phyloP scores from a whole-genome alignment of 768 basidiomycete species.

The Boletus tomentosulus region DNA sequence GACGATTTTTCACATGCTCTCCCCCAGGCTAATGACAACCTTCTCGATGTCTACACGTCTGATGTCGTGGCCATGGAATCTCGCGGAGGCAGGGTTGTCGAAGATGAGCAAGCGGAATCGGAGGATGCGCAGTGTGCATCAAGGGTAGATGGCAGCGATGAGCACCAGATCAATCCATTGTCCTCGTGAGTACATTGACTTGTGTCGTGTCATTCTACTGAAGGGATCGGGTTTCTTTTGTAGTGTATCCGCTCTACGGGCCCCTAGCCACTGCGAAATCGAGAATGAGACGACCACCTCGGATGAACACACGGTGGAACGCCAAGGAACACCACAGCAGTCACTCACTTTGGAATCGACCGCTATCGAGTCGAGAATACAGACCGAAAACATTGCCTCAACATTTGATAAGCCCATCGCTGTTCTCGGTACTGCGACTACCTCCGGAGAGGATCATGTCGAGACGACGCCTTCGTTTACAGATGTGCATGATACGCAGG shows the following conservation, averaged over 20 bases:
- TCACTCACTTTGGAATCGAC: background rate
- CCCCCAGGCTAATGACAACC: background rate
- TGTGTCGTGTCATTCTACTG: background rate
- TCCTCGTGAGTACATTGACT: constrained; percentile 2
- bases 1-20: background rate
- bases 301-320: background rate
- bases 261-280: background rate
- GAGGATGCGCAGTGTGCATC: background rate
- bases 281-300: background rate
- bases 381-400: background rate
- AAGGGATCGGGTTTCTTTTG: background rate
- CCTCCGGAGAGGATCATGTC: background rate
- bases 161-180: too few species aligned
- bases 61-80: background rate
- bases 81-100: background rate
- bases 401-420: background rate
- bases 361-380: background rate
- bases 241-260: background rate
- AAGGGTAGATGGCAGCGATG: background rate
- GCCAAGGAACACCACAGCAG: background rate
- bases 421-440: background rate
- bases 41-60: background rate
- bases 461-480: background rate
- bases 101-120: background rate
- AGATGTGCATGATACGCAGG: background rate